phyloP scores from a whole-genome alignment of 768 basidiomycete genomes.

The Naganishia friedmannii region DNA sequence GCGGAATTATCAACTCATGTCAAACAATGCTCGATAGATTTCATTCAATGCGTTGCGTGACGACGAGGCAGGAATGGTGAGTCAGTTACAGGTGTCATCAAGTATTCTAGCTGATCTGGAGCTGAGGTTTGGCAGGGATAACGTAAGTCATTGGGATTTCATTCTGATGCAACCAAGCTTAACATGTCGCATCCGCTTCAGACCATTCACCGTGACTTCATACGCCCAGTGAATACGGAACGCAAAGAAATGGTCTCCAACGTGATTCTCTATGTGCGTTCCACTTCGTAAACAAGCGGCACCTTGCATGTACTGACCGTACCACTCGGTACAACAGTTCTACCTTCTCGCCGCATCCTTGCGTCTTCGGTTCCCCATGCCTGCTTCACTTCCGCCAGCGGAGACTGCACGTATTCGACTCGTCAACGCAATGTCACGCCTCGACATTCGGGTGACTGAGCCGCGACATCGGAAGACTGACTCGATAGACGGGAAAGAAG shows the following conservation, averaged over 20 bases:
- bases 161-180: too few species aligned
- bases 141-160: background rate
- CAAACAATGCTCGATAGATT: slow-evolving; percentile 61
- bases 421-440: slow-evolving; percentile 74
- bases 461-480: slow-evolving; percentile 63
- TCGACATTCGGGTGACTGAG: slow-evolving; percentile 60
- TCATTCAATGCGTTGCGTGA: slow-evolving; percentile 97
- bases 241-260: slow-evolving; percentile 69
- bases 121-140: too few species aligned
- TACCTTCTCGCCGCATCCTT: slow-evolving; percentile 49
- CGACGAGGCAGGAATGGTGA: slow-evolving; percentile 91
- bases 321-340: slow-evolving; percentile 31
- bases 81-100: too few species aligned
- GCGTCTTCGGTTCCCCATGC: slow-evolving; percentile 67
- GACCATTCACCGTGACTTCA: slow-evolving; percentile 81
- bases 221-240: slow-evolving; percentile 82
- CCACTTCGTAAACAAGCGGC: background rate
- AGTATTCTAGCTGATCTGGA: too few species aligned
- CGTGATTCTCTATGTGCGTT: slow-evolving; percentile 70
- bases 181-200: slow-evolving; percentile 44
- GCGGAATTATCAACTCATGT: slow-evolving; percentile 53
- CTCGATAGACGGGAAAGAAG: slow-evolving; percentile 61
- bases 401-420: slow-evolving; percentile 76
- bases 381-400: slow-evolving; percentile 91
- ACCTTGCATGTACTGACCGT: background rate